Evolutionary conservation across 805 yeast genomes (phyloP), one percentile per base, ranked within the genome.

Genomic region (Candida dajiaensis): DNA sequence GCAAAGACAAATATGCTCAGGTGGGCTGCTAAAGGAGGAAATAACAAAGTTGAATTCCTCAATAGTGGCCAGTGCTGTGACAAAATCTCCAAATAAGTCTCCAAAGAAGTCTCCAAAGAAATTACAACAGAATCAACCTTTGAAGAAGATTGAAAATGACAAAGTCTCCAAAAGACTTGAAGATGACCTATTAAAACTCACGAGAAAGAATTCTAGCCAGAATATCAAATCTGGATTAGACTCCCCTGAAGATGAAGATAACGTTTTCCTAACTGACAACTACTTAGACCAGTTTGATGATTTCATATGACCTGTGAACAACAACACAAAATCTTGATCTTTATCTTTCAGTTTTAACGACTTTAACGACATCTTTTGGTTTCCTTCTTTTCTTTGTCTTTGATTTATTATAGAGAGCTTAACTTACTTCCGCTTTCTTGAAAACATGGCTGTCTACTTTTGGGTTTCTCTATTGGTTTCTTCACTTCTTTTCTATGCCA

Each of bases 1-100:
- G 15, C 71, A 79, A 40, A 75, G 96, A 54, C 80, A 81, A 68
- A 88, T 89, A 36, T 90, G 97, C 60, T 56, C 67, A n/a, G 96
- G 95, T 19, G 95, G 92, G 1, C 23, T 48, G 6, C 35, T 41
- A 1, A 31, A 36, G 15, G 46, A 28, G 12, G 50, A 47, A 22
- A 10, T 43, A 12, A 38, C 43, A 6, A 21, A 21, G 26, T 16
- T 33, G 20, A 33, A 33, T 26, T 12, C 28, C 8, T n/a, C 15
- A 2, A 7, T 13, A 3, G 25, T 20, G 9, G 15, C 18, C 8
- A 33, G 23, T 13, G 20, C 45, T 8, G 45, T 42, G 11, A 41
- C 35, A 3, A 48, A 46, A 23, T 54, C 57, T 41, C 35, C 51
- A 4, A 46, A 41, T 21, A 57, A 57, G 46, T 21, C 52, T 5